A percentile compares a stretch with the other conserved stretches of the same genome.
Evolutionary conservation across 305 asterid species (phyloP).

Genomic region (Salvia sclarea): DNA sequence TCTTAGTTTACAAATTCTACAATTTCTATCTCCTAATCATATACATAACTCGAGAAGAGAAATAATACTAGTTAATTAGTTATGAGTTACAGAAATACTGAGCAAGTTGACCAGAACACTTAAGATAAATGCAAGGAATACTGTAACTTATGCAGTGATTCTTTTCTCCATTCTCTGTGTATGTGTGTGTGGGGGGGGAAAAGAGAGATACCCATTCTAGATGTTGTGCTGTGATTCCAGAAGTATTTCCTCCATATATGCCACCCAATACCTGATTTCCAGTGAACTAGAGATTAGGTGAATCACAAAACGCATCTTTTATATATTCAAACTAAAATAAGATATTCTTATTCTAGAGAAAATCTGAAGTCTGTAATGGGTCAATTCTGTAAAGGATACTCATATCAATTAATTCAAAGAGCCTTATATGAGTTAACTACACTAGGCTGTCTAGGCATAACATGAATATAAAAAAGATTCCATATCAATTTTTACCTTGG

Average conservation of each 20-base stretch:
- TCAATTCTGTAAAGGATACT: too few species aligned
- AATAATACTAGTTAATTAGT: background rate
- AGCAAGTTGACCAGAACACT: conserved; percentile 1
- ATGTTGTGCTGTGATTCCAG: conserved; percentile 93
- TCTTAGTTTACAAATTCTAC: background rate
- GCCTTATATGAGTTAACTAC: too few species aligned
- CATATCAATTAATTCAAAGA: too few species aligned
- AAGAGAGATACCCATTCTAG: conserved; percentile 78
- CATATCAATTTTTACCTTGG: conserved; percentile 63
- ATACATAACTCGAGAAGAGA: background rate
- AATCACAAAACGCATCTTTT: background rate
- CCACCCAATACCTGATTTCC: conserved; percentile 78
- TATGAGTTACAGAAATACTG: background rate
- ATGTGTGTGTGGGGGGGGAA: background rate
- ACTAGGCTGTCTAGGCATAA: background rate
- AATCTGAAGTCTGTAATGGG: background rate
- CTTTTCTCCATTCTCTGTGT: background rate
- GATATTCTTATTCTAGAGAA: conserved; percentile 6
- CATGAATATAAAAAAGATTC: background rate
- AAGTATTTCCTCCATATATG: conserved; percentile 71
- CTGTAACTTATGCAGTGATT: background rate
- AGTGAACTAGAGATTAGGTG: conserved; percentile 31
- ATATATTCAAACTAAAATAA: conserved; percentile 3
- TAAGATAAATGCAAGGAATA: background rate
- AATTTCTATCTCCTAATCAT: background rate